Percentiles rank a stretch among this genome's conserved stretches.
Conservation (phyloP, 192 early-diverging fungal species). For the Coemansia sp. region DNA sequence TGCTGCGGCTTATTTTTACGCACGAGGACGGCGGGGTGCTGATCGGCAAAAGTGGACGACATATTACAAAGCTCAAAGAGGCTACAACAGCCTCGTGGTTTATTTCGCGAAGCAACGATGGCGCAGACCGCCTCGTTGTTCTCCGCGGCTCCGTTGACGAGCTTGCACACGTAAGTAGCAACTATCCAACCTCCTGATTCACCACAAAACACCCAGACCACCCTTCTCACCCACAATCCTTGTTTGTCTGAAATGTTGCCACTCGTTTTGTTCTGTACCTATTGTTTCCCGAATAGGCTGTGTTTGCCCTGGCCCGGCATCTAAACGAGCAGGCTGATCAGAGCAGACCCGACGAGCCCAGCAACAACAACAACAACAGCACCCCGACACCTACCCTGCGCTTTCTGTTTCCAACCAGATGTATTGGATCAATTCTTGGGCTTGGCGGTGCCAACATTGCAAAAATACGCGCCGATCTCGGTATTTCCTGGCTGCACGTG, state of each 20-base stretch:
- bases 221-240: no score
- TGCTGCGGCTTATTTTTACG: conserved; percentile 31
- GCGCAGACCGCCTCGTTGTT: conserved; percentile 36
- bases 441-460: conserved; percentile 15
- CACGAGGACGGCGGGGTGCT: conserved; percentile 46
- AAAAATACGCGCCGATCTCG: conserved; percentile 14
- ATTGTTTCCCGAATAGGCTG: conserved; percentile 18
- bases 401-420: conserved; percentile 30
- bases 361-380: no score
- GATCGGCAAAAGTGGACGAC: conserved; percentile 45
- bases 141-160: conserved; percentile 19
- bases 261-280: no score
- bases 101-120: conserved; percentile 21
- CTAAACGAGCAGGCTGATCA: conserved; percentile 15
- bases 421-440: conserved; percentile 34
- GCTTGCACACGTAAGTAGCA: conserved; percentile 33
- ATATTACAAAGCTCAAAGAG: conserved; percentile 48
- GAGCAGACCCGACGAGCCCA: neutral
- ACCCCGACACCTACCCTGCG: conserved; percentile 12
- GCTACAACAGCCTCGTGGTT: conserved; percentile 28
- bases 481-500: conserved; percentile 22
- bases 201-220: neutral
- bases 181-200: no score
- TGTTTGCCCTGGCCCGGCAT: conserved; percentile 31
- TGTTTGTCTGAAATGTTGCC: no score